Evolutionary conservation across 768 basidiomycete genomes (phyloP), one percentile per base, ranked within the genome.

Genomic region (Infundibulicybe gibba): DNA sequence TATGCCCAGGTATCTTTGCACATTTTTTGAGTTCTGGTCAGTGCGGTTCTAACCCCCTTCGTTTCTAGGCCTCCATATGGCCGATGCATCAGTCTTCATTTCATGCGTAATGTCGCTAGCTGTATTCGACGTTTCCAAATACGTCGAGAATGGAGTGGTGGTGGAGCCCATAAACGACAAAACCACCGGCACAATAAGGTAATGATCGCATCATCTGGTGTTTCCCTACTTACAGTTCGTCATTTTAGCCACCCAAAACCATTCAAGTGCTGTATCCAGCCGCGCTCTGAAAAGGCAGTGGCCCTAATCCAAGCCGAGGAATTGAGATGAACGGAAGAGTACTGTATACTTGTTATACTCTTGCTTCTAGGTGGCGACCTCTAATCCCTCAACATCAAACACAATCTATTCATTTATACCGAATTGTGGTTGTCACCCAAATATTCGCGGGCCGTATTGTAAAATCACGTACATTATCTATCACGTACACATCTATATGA

Each of bases 171-270:
- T 80, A 16, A 65, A 79, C 19, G 79, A 78, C 12, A 75, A 75
- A 32, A 81, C 80, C 10, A 74, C 75, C 10, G 83, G 83, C 15
- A 81, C 82, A 0, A 85, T 85, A 53, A 85, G 82, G 83, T 76
- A 53, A 51, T 57, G 44, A 13, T 20, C 25, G 6, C 6, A 20
- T 14, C 35, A 38, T 41, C 25, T 11, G 4, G 9, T 32, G 32
- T 37, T 41, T 8, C 33, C n/a, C 41, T 41, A 40, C 41, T 34
- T 37, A 49, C 46, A 35, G 16, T 48, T 45, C 41, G 11, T 43
- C 20, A 54, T 38, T n/a, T 40, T 48, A 74, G 83, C 56, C 83
- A 83, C 52, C 83, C 81, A 3, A 77, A 75, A 52, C 76, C 83
- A 14, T 85, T 80, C 66, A 73, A 75, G 53, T 84, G 83, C 53